Evolutionary conservation across 108 stramenopile genomes (phyloP).

Genomic region (Nitzschia palea): DNA sequence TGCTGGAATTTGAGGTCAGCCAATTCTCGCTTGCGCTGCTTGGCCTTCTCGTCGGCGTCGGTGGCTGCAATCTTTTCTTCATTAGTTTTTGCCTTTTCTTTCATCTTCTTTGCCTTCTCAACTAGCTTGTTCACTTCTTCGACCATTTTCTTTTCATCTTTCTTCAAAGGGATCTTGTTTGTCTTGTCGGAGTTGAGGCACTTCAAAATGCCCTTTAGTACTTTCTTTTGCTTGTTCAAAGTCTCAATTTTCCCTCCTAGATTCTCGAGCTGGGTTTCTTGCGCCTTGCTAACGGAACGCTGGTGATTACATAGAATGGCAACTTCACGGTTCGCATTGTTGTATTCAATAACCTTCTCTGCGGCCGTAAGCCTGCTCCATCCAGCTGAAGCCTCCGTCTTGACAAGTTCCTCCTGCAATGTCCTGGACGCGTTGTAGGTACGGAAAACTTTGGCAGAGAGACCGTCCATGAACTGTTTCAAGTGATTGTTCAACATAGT

Average conservation of each 20-base stretch:
- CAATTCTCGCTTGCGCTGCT: slow-evolving; percentile 61
- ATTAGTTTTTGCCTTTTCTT: slow-evolving; percentile 91
- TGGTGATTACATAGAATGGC: slow-evolving; percentile 99
- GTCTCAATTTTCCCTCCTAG: slow-evolving; percentile 72
- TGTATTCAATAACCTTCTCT: slow-evolving; percentile 97
- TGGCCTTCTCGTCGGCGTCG: slow-evolving; percentile 84
- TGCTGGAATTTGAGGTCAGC: slow-evolving; percentile 72
- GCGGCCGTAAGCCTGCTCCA: slow-evolving; percentile 79
- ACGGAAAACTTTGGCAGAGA: slow-evolving; percentile 99
- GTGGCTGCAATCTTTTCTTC: slow-evolving; percentile 94
- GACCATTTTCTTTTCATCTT: slow-evolving; percentile 56
- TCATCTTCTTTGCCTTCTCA: slow-evolving; percentile 87
- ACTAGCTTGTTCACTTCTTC: slow-evolving; percentile 67
- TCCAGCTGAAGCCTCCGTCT: slow-evolving; percentile 58
- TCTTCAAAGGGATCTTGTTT: slow-evolving; percentile 74
- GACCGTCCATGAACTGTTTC: slow-evolving; percentile 96
- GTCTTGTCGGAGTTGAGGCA: slow-evolving; percentile 56
- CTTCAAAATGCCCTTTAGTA: slow-evolving; percentile 81
- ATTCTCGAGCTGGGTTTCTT: slow-evolving; percentile 83
- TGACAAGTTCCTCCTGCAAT: slow-evolving; percentile 92
- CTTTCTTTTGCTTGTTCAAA: slow-evolving; percentile 87
- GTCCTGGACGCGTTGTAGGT: slow-evolving; percentile 99
- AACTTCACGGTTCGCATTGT: slow-evolving; percentile 98
- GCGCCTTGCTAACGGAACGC: slow-evolving; percentile 94
- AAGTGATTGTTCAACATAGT: slow-evolving; percentile 91